phyloP scores from a whole-genome alignment of 176 grass and related monocot genomes.

The Carex cristatella region DNA sequence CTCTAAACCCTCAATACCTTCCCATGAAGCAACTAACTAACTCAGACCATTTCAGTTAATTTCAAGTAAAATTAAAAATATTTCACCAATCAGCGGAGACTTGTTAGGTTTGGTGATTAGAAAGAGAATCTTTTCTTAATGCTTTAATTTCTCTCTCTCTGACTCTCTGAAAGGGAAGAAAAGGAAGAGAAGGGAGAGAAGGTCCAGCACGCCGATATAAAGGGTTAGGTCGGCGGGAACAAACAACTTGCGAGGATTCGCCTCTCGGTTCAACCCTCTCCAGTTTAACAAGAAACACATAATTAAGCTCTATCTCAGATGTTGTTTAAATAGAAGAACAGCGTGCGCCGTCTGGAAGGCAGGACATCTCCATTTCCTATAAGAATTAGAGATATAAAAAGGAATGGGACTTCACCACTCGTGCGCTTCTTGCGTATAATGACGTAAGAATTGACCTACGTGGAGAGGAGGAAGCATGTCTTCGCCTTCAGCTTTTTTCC shows the following conservation, averaged over 20 bases:
- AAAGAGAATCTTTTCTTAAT: neutral
- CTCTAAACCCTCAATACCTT: neutral
- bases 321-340: neutral
- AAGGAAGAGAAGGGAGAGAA: neutral
- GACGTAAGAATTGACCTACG: neutral
- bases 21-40: neutral
- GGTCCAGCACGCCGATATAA: constrained; percentile 12
- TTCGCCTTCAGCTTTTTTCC: neutral
- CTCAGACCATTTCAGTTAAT: neutral
- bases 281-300: neutral
- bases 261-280: neutral
- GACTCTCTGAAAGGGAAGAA: neutral
- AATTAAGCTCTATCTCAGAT: neutral
- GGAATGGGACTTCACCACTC: too few relatives aligned
- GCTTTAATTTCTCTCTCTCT: neutral
- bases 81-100: neutral
- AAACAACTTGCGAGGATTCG: neutral
- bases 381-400: neutral
- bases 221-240: constrained; percentile 13
- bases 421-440: neutral
- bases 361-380: neutral
- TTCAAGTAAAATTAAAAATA: neutral
- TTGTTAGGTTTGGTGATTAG: neutral
- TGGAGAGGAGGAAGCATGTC: neutral
- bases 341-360: neutral